Conservation (phyloP, 2,329 filamentous ascomycete species). For the Coniochaeta prunicola region DNA sequence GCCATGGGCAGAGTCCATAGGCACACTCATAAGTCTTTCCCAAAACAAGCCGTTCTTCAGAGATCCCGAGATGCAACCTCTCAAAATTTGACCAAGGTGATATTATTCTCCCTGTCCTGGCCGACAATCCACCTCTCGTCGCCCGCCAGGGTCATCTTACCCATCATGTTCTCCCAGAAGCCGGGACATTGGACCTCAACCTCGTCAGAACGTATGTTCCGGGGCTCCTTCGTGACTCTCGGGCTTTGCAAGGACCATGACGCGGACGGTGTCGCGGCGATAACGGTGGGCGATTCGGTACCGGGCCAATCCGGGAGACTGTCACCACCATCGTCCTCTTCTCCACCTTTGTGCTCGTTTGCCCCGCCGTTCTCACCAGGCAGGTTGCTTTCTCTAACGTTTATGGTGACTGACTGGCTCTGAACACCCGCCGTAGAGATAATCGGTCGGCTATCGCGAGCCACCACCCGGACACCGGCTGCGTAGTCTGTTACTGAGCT, state of each 20-base stretch:
- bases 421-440: no score
- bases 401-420: no score
- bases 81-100: conserved; percentile 48
- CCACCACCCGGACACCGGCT: conserved; percentile 37
- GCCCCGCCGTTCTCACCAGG: no score
- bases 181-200: conserved; percentile 22
- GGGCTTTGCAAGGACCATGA: no score
- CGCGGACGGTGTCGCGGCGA: no score
- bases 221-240: conserved; percentile 32
- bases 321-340: neutral
- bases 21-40: no score
- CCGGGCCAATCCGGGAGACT: neutral
- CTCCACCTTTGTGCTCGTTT: no score
- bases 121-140: conserved; percentile 57
- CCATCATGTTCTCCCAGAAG: conserved; percentile 31
- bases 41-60: no score
- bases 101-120: conserved; percentile 40
- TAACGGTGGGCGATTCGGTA: no score
- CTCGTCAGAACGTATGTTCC: conserved; percentile 29
- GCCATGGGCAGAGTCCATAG: no score
- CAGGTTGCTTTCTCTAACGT: no score
- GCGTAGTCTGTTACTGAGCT: conserved; percentile 33
- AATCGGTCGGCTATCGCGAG: conserved; percentile 23
- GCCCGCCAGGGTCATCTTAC: conserved; percentile 46
- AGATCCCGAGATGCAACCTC: no score